Evolutionary conservation across 441 rosid species (phyloP), one percentile per base, ranked within the genome.

Genomic region (Sinapis alba): DNA sequence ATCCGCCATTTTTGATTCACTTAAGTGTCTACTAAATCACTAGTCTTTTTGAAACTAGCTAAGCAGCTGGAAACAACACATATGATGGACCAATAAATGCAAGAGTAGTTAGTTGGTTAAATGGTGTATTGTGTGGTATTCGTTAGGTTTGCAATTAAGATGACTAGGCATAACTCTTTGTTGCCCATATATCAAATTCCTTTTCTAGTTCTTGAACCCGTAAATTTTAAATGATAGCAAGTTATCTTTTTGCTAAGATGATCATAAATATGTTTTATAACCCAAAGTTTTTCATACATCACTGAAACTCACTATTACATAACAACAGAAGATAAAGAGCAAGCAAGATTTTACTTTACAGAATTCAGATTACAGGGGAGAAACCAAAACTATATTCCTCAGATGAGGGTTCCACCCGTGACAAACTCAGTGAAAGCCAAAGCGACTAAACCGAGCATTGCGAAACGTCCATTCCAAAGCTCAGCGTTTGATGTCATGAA

Each of bases 381-480:
- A 59, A 61, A 50, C 11, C 43, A 0, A 12, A 2, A 0, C 0
- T 4, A 69, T 15, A 13, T 18, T 4, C 38, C 43, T 78, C 58
- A 90, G 16, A 90, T 79, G 1, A 91, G 87, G 2, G 86, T 69
- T n/a, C 94, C 87, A 1, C 96, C 96, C 74, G 82, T 88, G 0
- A 94, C 89, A 28, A 54, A 90, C 77, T 91, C 97, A 0, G 98
- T 90, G 80, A 84, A 82, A 0, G 97, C 96, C 73, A 89, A 67
- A 1, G 97, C 97, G 4, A 94, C 82, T 27, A 94, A 72, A 38
- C 98, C 98, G 13, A 94, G 53, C 98, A 91, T 91, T 0, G 97
- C 97, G 0, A 90, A 68, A 60, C 98, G 88, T 0, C 96, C 98
- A 21, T 94, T 94, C 98, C 90, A 94, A 5, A 91, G 38, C 84